A percentile compares a stretch with the other conserved stretches of the same genome.
Conservation (phyloP, 495 filamentous ascomycete species). For the Parathielavia hyrcaniae region DNA sequence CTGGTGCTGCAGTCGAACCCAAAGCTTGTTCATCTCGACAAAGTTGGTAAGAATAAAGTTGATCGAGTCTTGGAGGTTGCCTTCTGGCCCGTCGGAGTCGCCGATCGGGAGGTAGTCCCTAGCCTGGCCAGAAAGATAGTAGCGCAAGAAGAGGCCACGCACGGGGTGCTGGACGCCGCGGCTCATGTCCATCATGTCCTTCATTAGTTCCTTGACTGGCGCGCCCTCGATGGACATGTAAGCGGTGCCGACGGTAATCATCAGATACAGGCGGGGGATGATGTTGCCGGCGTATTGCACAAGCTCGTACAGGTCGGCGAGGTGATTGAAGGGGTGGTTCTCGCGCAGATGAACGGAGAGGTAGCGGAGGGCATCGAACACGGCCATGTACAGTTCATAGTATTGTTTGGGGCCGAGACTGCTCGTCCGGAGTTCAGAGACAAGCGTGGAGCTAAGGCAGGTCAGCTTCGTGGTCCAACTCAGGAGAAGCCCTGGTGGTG, state of each 20-base stretch:
- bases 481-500: no score
- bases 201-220: constrained; percentile 99
- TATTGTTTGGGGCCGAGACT: constrained; percentile 96
- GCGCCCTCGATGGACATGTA: constrained; percentile 99
- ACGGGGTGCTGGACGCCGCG: constrained; percentile 95
- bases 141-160: constrained; percentile 87
- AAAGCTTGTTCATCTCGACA: constrained; percentile 99
- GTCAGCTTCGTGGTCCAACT: neutral
- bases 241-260: constrained; percentile 97
- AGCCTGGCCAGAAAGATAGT: constrained; percentile 91
- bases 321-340: constrained; percentile 94
- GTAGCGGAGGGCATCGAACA: constrained; percentile 96
- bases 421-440: constrained; percentile 93
- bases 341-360: constrained; percentile 94
- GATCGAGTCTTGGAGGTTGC: constrained; percentile 93
- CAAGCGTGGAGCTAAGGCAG: constrained; percentile 74
- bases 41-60: constrained; percentile 97
- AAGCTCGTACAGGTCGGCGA: constrained; percentile 96
- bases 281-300: constrained; percentile 99
- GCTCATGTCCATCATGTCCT: constrained; percentile 99
- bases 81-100: constrained; percentile 85
- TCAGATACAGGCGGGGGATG: constrained; percentile 89
- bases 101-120: constrained; percentile 78
- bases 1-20: constrained; percentile 95
- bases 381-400: constrained; percentile 98